Evolutionary conservation across 495 filamentous ascomycete species (phyloP).

Genomic region (Tuber calosporum): DNA sequence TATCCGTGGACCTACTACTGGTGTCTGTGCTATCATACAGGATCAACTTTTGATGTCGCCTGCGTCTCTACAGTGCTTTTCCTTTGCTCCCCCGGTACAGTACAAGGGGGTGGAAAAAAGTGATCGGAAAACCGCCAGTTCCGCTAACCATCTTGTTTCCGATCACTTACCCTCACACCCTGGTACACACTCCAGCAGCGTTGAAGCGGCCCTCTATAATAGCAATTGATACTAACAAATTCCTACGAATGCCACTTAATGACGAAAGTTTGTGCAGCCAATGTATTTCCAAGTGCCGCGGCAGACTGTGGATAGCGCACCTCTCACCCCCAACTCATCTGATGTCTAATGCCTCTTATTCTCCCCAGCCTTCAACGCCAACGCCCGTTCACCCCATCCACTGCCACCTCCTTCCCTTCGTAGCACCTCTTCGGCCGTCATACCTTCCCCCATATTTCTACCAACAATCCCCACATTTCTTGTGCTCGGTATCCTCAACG

Average conservation of each 20-base stretch:
- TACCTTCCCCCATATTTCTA: slow-evolving; percentile 43
- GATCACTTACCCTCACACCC: too few relatives aligned
- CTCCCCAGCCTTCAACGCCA: slow-evolving; percentile 45
- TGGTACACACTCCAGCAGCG: background rate
- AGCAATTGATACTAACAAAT: background rate
- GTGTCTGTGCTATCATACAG: background rate
- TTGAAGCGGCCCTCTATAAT: background rate
- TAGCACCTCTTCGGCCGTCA: slow-evolving; percentile 40
- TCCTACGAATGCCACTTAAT: background rate
- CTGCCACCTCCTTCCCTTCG: slow-evolving; percentile 50
- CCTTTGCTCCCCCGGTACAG: background rate
- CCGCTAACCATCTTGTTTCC: too few relatives aligned
- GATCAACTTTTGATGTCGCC: background rate
- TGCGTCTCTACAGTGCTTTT: background rate
- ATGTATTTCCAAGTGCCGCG: background rate
- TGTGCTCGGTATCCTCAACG: slow-evolving; percentile 81
- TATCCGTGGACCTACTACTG: background rate
- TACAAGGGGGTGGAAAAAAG: too few relatives aligned
- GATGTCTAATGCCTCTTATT: background rate
- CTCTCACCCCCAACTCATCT: background rate
- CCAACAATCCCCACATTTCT: slow-evolving; percentile 77
- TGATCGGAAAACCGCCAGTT: too few relatives aligned
- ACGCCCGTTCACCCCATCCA: slow-evolving; percentile 52
- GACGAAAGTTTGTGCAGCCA: background rate
- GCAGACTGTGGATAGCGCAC: background rate